These are phyloP conservation scores for Vitis amurensis DNA, from an alignment of 164 flowering plant species.

Conservation along the genomic window DNA sequence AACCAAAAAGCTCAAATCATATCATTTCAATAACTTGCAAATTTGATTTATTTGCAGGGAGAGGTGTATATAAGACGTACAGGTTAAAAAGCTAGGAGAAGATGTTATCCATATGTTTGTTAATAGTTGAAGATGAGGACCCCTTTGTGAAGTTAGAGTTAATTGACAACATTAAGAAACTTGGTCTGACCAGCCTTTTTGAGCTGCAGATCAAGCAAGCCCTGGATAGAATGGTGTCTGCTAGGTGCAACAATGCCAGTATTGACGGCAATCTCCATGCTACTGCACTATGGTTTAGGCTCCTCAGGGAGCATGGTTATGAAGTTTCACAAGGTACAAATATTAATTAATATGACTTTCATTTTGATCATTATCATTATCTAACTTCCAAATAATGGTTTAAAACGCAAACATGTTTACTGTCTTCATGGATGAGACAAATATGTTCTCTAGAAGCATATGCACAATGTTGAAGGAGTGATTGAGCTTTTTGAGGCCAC, in stretches of 20 bases:
- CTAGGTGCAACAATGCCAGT: neutral
- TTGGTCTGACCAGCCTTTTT: constrained; percentile 28
- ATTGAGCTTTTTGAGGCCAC: constrained; percentile 46
- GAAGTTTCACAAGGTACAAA: constrained; percentile 26
- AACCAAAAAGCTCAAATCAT: too few relatives aligned
- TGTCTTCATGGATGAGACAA: constrained; percentile 27
- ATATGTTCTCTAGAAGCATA: constrained; percentile 15
- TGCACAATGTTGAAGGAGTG: constrained; percentile 18
- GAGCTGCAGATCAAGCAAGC: constrained; percentile 23
- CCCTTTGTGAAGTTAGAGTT: constrained; percentile 20
- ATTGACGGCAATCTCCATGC: constrained; percentile 11
- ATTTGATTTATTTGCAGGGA: constrained; percentile 20
- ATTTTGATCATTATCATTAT: neutral
- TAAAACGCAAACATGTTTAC: constrained; percentile 28
- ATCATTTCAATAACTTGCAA: too few relatives aligned
- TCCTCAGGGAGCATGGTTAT: constrained; percentile 35
- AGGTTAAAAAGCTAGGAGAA: constrained; percentile 13
- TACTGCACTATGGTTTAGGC: constrained; percentile 29
- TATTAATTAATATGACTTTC: too few relatives aligned
- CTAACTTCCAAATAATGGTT: neutral
- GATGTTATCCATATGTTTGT: constrained; percentile 5
- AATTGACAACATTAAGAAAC: constrained; percentile 27
- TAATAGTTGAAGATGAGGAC: constrained; percentile 12
- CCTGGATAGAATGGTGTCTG: constrained; percentile 8
- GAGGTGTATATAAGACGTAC: constrained; percentile 2